phyloP scores from a whole-genome alignment of 169 alveolate species.

The Plasmodium vinckei region DNA sequence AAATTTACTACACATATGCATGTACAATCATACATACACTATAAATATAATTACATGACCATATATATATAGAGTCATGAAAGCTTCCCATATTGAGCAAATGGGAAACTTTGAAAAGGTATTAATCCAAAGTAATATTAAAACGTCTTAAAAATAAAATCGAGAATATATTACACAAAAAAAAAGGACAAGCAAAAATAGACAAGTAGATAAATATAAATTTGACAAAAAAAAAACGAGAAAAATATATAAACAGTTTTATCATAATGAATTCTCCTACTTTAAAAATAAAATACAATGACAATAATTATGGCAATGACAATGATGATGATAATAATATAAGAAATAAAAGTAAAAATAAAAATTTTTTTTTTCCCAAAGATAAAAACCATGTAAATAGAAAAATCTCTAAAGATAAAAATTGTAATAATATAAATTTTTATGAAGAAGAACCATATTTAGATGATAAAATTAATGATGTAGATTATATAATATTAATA shows the following conservation, averaged over 20 bases:
- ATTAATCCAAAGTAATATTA: not conserved
- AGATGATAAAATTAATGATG: slow-evolving; percentile 70
- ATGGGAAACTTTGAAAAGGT: not conserved
- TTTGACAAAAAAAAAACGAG: not conserved
- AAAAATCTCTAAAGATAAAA: slow-evolving; percentile 25
- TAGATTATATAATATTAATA: slow-evolving; percentile 81
- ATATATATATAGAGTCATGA: not conserved
- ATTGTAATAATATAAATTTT: slow-evolving; percentile 44
- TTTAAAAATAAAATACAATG: slow-evolving; percentile 20
- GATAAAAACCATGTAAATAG: slow-evolving; percentile 12
- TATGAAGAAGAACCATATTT: slow-evolving; percentile 72
- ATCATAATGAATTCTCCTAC: slow-evolving; percentile 32
- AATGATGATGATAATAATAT: slow-evolving; percentile 12
- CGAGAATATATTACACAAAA: not conserved
- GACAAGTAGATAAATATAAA: slow-evolving; percentile 1
- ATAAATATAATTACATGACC: not conserved
- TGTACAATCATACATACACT: not conserved
- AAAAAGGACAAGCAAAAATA: not conserved
- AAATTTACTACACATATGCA: not conserved
- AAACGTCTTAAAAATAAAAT: not conserved
- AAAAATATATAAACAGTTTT: not conserved
- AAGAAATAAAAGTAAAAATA: slow-evolving; percentile 25
- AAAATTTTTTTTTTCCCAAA: slow-evolving; percentile 41
- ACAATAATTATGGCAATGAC: not conserved
- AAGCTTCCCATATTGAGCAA: not conserved